Base-by-base conservation (phyloP, 371 early-diverging fungal genomes). In the Funneliformis caledonium region DNA sequence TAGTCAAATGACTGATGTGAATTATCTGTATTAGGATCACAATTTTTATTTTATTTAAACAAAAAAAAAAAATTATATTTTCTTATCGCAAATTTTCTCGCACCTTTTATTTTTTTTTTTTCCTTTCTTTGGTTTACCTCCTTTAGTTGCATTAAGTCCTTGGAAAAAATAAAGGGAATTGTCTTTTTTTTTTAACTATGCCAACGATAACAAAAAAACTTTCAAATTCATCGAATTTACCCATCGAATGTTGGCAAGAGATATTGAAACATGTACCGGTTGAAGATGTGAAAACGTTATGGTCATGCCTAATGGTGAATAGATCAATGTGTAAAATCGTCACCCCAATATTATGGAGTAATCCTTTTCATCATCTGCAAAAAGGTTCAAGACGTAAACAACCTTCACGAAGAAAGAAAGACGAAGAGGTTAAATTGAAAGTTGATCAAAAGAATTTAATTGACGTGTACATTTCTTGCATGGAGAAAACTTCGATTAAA, bases 291-390 rank as follows among this genome's bases (percentile, higher is more conserved):
- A 37, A 37, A n/a, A 33, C 75, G 16, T 50, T 75, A 22, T 16
- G 12, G 59, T 75, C 75, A 19, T 50, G 26, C 37, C 31, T 75
- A 19, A 19, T 75, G 60, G 75, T 75, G 12, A 75, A 33, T 59
- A 22, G 33, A 22, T 12, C 37, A 16, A 52, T 59, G 75, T 75
- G 75, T 33, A 75, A 16, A 19, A 56, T 75, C 4, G 9, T 59
- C 37, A n/a, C 31, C 12, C 50, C 33, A 19, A 75, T 75, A 19
- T 59, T 75, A 19, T 75, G 75, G 75, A 75, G 42, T n/a, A 33
- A 75, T 26, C 75, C 75, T 16, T 75, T 75, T 16, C 45, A 31
- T 37, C 19, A 33, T 9, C 4, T 65, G 11, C 26, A 37, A 19
- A 22, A 60, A 12, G 14, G 2, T 31, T 10, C 26, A 26, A 12